phyloP scores from a whole-genome alignment of 805 yeast species.

The Suhomyces vadensis region DNA sequence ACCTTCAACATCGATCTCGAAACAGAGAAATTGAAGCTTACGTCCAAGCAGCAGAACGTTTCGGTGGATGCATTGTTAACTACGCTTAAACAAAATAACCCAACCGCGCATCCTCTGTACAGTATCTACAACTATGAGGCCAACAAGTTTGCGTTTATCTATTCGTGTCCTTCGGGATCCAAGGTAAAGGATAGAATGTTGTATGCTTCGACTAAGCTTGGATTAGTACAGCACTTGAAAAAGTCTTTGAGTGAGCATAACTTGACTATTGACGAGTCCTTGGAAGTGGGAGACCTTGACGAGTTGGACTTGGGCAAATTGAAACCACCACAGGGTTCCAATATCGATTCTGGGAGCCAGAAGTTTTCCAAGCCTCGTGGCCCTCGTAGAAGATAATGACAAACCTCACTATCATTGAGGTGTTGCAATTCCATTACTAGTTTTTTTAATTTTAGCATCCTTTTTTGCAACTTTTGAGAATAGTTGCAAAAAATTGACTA shows the following conservation, averaged over 20 bases:
- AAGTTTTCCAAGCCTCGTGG: slow-evolving; percentile 65
- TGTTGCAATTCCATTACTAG: no score
- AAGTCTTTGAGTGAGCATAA: slow-evolving; percentile 28
- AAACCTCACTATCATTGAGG: neutral
- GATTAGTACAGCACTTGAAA: slow-evolving; percentile 54
- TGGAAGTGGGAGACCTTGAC: slow-evolving; percentile 73
- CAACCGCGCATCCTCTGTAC: slow-evolving; percentile 53
- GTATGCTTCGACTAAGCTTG: slow-evolving; percentile 78
- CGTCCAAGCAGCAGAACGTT: slow-evolving; percentile 22
- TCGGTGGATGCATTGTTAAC: slow-evolving; percentile 20
- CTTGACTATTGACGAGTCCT: slow-evolving; percentile 40
- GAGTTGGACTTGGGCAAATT: slow-evolving; percentile 62
- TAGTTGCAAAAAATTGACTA: neutral
- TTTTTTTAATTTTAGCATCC: neutral
- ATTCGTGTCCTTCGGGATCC: slow-evolving; percentile 88
- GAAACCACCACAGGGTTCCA: slow-evolving; percentile 18
- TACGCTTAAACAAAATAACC: slow-evolving; percentile 23
- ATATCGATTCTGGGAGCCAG: slow-evolving; percentile 20
- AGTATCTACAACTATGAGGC: slow-evolving; percentile 49
- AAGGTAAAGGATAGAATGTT: slow-evolving; percentile 90
- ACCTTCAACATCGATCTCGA: slow-evolving; percentile 52
- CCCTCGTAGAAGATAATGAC: slow-evolving; percentile 53
- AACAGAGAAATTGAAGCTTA: slow-evolving; percentile 42
- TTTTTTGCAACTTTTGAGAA: neutral
- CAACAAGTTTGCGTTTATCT: slow-evolving; percentile 58